phyloP scores from a whole-genome alignment of 257 asterid genomes.

The Solanum tacnaense region DNA sequence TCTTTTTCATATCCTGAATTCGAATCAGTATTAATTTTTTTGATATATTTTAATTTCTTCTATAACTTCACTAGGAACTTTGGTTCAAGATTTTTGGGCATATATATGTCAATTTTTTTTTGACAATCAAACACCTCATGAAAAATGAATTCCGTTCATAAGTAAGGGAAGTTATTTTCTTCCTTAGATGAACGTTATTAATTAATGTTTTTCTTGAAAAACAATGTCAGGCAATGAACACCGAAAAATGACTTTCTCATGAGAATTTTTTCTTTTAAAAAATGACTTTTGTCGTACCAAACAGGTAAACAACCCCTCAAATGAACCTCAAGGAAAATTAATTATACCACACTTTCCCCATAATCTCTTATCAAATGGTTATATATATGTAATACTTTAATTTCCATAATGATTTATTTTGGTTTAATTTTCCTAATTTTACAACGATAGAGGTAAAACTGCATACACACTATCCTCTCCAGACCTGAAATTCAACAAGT shows the following conservation, averaged over 20 bases:
- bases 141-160: too few species aligned
- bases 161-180: too few species aligned
- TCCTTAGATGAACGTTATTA: too few species aligned
- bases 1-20: not conserved
- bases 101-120: too few species aligned
- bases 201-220: too few species aligned
- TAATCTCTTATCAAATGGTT: not conserved
- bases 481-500: not conserved
- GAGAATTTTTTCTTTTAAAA: not conserved
- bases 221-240: too few species aligned
- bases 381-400: not conserved
- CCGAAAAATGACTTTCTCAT: too few species aligned
- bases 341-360: not conserved
- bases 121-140: too few species aligned
- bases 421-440: too few species aligned
- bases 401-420: not conserved
- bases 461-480: not conserved
- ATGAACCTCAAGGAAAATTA: not conserved
- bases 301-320: not conserved
- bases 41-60: not conserved
- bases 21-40: accelerated
- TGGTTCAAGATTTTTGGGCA: not conserved
- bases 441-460: not conserved
- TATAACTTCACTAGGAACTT: not conserved
- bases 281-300: not conserved